Evolutionary conservation across 2,329 filamentous ascomycete genomes (phyloP).

Genomic region (Exophiala oligosperma): DNA sequence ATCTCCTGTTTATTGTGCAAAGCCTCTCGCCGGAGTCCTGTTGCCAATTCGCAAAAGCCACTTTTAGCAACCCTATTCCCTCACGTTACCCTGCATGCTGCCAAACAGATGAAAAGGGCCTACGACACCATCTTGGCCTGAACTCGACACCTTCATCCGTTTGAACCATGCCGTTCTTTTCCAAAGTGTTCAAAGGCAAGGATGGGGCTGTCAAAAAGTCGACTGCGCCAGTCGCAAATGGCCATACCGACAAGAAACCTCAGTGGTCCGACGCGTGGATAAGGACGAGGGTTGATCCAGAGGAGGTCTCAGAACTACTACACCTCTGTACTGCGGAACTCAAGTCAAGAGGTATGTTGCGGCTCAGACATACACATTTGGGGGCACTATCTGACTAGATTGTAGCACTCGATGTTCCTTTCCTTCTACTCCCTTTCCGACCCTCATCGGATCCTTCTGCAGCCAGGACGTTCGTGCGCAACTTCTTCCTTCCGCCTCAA

Average conservation of each 20-base stretch:
- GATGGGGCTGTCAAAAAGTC: constrained; percentile 66
- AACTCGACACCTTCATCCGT: background rate
- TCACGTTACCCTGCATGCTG: background rate
- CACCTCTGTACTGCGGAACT: constrained; percentile 84
- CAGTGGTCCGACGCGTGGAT: constrained; percentile 87
- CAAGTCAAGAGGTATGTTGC: constrained; percentile 83
- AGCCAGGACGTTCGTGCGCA: constrained; percentile 86
- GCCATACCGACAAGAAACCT: constrained; percentile 64
- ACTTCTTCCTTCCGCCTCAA: constrained; percentile 76
- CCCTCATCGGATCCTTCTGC: constrained; percentile 89
- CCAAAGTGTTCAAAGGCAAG: constrained; percentile 70
- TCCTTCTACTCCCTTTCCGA: constrained; percentile 90
- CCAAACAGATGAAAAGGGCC: constrained; percentile 16
- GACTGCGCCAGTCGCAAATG: constrained; percentile 51
- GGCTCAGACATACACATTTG: constrained; percentile 11
- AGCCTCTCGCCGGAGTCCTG: background rate
- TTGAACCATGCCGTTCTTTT: constrained; percentile 57
- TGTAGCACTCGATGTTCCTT: constrained; percentile 82
- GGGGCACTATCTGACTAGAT: constrained; percentile 30
- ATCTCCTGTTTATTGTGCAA: background rate
- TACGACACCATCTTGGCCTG: background rate
- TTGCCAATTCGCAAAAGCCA: background rate
- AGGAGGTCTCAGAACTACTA: constrained; percentile 87
- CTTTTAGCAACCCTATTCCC: background rate
- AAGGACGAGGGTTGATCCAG: constrained; percentile 76